These are phyloP conservation scores for Circinella minor DNA, from an alignment of 371 early-diverging fungal genomes.

Conservation along the genomic window DNA sequence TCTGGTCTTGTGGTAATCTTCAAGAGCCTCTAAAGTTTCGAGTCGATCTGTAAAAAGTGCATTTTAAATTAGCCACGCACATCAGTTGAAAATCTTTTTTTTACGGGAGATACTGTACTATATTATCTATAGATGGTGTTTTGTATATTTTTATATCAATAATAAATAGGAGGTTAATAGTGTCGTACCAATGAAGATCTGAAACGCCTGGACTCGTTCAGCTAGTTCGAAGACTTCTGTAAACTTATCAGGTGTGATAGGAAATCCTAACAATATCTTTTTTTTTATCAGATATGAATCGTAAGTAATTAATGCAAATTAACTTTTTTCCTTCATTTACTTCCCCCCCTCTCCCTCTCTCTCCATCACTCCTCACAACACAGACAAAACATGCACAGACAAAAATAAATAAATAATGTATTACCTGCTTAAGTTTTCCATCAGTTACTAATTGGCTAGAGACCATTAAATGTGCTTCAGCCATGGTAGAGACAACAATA, in stretches of 20 bases:
- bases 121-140: background rate
- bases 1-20: conserved; percentile 21
- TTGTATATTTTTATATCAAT: no score
- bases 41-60: conserved; percentile 28
- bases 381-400: no score
- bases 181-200: conserved; percentile 33
- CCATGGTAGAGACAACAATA: conserved; percentile 51
- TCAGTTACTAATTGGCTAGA: conserved; percentile 24
- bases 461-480: conserved; percentile 45
- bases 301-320: no score
- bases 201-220: conserved; percentile 29
- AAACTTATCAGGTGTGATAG: conserved; percentile 47
- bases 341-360: no score
- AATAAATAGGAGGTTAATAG: no score
- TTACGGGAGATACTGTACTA: background rate
- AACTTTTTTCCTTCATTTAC: no score
- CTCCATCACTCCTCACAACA: no score
- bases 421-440: conserved; percentile 37
- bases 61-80: background rate
- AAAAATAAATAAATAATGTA: no score
- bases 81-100: no score
- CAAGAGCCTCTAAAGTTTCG: conserved; percentile 41
- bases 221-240: conserved; percentile 31
- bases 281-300: background rate
- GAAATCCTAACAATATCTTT: conserved; percentile 32